phyloP scores from a whole-genome alignment of 1,139 yeast species.

The Scheffersomyces cryptocercus region DNA sequence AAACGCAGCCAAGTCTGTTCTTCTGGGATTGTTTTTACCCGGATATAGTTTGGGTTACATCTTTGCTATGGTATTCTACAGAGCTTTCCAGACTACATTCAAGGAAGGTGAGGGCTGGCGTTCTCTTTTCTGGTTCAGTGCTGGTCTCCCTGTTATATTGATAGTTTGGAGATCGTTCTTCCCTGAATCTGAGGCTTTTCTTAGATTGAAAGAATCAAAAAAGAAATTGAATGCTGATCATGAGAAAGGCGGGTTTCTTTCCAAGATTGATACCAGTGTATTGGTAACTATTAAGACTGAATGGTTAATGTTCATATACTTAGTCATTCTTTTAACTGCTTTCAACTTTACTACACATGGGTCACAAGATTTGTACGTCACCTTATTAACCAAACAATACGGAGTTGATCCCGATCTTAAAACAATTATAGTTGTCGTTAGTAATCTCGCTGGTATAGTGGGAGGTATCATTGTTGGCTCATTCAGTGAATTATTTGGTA shows the following conservation, averaged over 20 bases:
- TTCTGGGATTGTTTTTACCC: conserved; percentile 69
- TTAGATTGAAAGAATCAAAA: conserved; percentile 14
- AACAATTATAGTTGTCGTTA: conserved; percentile 48
- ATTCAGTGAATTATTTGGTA: conserved; percentile 50
- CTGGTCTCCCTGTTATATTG: conserved; percentile 65
- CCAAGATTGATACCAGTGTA: conserved; percentile 6
- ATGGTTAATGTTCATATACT: conserved; percentile 46
- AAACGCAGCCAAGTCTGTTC: conserved; percentile 57
- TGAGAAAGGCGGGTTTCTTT: conserved; percentile 1
- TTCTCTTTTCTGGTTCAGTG: conserved; percentile 76
- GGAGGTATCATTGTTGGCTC: conserved; percentile 62
- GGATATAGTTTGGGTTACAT: conserved; percentile 76
- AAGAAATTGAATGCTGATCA: conserved; percentile 2
- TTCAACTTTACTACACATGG: conserved; percentile 57
- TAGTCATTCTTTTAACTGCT: conserved; percentile 48
- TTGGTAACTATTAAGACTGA: conserved; percentile 30
- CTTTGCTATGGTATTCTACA: conserved; percentile 61
- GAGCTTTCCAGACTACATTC: conserved; percentile 55
- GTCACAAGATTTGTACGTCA: conserved; percentile 55
- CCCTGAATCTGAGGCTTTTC: conserved; percentile 62
- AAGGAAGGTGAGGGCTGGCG: conserved; percentile 62
- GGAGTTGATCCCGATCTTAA: conserved; percentile 31
- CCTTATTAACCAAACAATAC: conserved; percentile 45
- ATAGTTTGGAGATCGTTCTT: conserved; percentile 53
- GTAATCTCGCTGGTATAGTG: conserved; percentile 50